Evolutionary conservation across 352 stramenopile species (phyloP), one percentile per base, ranked within the genome.

Genomic region (Phytopythium kandeliae): DNA sequence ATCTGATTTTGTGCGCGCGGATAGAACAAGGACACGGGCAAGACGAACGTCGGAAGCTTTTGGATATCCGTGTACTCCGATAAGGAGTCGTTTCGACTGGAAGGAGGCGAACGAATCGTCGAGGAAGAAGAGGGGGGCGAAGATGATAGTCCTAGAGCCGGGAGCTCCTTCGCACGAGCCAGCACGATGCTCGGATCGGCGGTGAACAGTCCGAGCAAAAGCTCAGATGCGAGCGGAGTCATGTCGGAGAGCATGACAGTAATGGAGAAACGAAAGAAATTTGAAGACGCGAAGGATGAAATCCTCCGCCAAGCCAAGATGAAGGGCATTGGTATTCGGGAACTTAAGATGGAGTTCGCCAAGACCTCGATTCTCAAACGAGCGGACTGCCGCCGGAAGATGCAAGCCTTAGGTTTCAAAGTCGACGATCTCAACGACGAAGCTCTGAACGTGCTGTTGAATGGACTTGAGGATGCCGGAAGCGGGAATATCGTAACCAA

Each of bases 11-110:
- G 38, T 55, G 11, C 2, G 11, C 2, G 41, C 10, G 24, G 6
- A 10, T 16, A 92, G 82, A 76, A 90, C 60, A 89, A 91, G 65
- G 69, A 67, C 21, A 78, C 69, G n/a, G 75, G 79, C 1, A 86
- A 85, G 21, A 86, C 66, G 2, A 91, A 92, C 31, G 72, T 87
- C 15, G 83, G 83, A 0, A 88, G 51, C 26, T 93, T 93, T 53
- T 93, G 83, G 83, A 41, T 93, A 21, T 93, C 83, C 0, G 72
- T 92, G 8, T 93, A 93, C 42, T 86, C 76, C 0, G 65, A 89
- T 46, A 81, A 79, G n/a, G 19, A 64, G 8, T 70, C 66, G 21
- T 92, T 93, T 50, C 62, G 62, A 9, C 54, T 93, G 10, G 74
- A 93, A 65, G 80, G 79, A 24, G 77, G 80, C 2, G 76, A 93